Conservation (phyloP, 2,329 filamentous ascomycete species). For the Aurifilum marmelostoma region DNA sequence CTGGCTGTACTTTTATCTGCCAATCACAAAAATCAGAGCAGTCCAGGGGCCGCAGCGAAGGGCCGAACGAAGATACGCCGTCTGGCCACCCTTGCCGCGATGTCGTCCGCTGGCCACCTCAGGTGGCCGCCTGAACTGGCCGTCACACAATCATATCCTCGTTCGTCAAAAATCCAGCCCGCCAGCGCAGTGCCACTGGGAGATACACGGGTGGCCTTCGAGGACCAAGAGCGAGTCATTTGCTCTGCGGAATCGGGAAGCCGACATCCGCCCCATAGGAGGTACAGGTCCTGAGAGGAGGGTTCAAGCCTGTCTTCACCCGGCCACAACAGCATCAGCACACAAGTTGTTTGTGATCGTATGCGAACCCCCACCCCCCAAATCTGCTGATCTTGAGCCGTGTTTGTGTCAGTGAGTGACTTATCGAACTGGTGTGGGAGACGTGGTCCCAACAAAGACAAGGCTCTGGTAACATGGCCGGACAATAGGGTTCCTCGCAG, state of each 20-base stretch:
- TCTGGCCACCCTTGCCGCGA: constrained; percentile 5
- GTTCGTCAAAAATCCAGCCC: not conserved
- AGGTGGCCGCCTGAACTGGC: constrained; percentile 17
- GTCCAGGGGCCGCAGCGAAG: constrained; percentile 12
- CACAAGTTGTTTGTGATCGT: not conserved
- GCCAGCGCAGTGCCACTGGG: constrained; percentile 4
- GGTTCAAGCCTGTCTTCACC: constrained; percentile 1
- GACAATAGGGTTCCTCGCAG: constrained; percentile 1
- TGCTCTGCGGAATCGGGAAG: constrained; percentile 15
- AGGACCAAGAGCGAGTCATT: constrained; percentile 17
- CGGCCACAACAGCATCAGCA: constrained; percentile 7
- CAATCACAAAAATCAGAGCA: constrained; percentile 28
- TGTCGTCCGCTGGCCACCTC: constrained; percentile 10
- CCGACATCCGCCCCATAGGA: constrained; percentile 8
- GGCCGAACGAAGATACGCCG: not conserved
- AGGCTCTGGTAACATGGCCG: not conserved
- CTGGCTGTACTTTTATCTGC: constrained; percentile 23
- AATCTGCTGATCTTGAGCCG: constrained; percentile 14
- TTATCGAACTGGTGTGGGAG: constrained; percentile 11
- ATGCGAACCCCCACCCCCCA: not conserved
- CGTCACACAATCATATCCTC: constrained; percentile 15
- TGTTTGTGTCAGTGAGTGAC: not conserved
- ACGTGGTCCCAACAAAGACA: constrained; percentile 11
- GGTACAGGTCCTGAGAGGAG: not conserved
- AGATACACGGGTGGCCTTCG: constrained; percentile 8